Percentiles rank a stretch among this genome's conserved stretches.
phyloP scores from a whole-genome alignment of 352 stramenopile genomes.

The Pythium rhizo-oryzae region DNA sequence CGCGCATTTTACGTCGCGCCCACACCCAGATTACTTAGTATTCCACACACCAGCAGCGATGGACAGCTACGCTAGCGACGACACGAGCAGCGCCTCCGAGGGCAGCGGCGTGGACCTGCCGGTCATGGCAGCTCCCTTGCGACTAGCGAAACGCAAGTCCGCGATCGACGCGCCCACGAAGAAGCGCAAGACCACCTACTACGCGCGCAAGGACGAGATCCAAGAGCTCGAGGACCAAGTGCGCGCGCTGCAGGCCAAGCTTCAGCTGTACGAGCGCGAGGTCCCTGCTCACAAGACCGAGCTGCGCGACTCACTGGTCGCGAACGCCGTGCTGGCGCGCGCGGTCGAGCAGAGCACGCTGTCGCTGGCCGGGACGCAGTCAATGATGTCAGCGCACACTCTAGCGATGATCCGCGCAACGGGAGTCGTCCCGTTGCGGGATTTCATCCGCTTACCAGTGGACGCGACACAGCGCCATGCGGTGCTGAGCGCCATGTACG shows the following conservation, averaged over 20 bases:
- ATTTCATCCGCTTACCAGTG: neutral
- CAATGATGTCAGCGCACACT: constrained; percentile 7
- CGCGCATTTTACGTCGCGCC: no score
- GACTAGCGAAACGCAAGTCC: constrained; percentile 10
- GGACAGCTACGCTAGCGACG: neutral
- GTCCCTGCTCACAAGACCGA: neutral
- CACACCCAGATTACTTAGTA: no score
- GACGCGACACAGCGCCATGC: neutral
- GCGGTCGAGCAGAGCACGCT: constrained; percentile 9
- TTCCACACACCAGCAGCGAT: neutral
- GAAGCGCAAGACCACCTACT: constrained; percentile 26
- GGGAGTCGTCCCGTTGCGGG: neutral
- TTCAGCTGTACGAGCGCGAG: neutral
- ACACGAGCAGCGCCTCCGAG: neutral
- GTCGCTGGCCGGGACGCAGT: constrained; percentile 16
- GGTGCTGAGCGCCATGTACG: neutral
- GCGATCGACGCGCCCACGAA: constrained; percentile 1
- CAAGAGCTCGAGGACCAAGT: constrained; percentile 12
- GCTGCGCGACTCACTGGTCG: neutral
- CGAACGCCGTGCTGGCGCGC: neutral
- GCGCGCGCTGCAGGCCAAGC: neutral
- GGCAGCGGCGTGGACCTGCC: constrained; percentile 9
- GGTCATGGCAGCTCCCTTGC: neutral
- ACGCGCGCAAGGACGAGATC: constrained; percentile 26
- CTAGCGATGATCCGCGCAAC: neutral